phyloP scores from a whole-genome alignment of 805 yeast species.

The Candida awuae region DNA sequence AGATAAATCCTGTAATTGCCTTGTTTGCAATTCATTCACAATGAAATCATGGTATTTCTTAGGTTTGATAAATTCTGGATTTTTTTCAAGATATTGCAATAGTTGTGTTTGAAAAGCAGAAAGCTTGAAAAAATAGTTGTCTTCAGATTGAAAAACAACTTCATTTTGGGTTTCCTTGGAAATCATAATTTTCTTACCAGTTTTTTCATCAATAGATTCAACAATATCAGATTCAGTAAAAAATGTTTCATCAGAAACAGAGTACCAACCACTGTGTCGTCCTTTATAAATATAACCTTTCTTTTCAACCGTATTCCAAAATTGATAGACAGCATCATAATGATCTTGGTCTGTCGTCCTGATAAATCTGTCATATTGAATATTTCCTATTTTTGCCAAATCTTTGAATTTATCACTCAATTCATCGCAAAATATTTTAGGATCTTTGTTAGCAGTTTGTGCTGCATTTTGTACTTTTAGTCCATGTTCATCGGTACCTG shows the following conservation, averaged over 20 bases:
- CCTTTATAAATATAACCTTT: slow-evolving; percentile 75
- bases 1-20: slow-evolving; percentile 60
- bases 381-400: slow-evolving; percentile 50
- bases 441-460: slow-evolving; percentile 36
- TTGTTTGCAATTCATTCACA: slow-evolving; percentile 45
- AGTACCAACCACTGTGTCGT: slow-evolving; percentile 88
- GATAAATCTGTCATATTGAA: slow-evolving; percentile 68
- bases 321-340: slow-evolving; percentile 46
- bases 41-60: slow-evolving; percentile 44
- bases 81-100: slow-evolving; percentile 37
- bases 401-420: slow-evolving; percentile 55
- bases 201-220: slow-evolving; percentile 27
- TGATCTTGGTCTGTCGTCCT: slow-evolving; percentile 89
- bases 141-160: slow-evolving; percentile 70
- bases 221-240: slow-evolving; percentile 75
- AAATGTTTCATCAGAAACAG: slow-evolving; percentile 89
- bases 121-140: slow-evolving; percentile 78
- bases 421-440: slow-evolving; percentile 66
- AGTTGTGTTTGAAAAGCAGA: slow-evolving; percentile 51
- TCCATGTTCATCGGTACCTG: slow-evolving; percentile 98
- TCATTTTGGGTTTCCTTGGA: slow-evolving; percentile 67
- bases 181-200: slow-evolving; percentile 29
- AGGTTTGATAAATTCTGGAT: slow-evolving; percentile 65
- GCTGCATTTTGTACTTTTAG: slow-evolving; percentile 89
- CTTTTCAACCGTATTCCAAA: slow-evolving; percentile 59